Evolutionary conservation across 805 yeast species (phyloP).

Genomic region (Cyberlindnera euphorbiiphila): DNA sequence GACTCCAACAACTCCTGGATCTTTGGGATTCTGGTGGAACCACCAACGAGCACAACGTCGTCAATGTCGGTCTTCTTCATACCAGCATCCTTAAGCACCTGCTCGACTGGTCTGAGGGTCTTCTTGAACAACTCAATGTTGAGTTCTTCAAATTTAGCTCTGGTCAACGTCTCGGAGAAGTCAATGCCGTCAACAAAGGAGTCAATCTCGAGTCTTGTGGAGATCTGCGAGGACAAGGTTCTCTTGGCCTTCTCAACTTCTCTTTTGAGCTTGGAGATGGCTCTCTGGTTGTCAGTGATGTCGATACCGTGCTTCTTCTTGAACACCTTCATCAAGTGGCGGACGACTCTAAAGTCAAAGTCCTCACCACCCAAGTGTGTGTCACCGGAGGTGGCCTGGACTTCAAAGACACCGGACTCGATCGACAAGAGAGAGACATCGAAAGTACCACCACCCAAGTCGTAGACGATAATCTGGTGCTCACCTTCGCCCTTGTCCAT

Average conservation of each 20-base stretch:
- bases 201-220: slow-evolving; percentile 94
- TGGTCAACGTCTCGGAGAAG: slow-evolving; percentile 89
- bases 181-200: slow-evolving; percentile 93
- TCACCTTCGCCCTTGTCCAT: slow-evolving; percentile 78
- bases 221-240: slow-evolving; percentile 90
- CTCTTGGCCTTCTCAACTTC: slow-evolving; percentile 99
- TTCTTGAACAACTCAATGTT: slow-evolving; percentile 90
- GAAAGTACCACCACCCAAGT: slow-evolving; percentile 97
- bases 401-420: slow-evolving; percentile 91
- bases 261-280: slow-evolving; percentile 90
- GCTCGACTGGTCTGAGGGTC: slow-evolving; percentile 94
- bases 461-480: slow-evolving; percentile 87
- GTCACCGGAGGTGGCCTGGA: slow-evolving; percentile 92
- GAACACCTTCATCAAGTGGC: slow-evolving; percentile 80
- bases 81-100: slow-evolving; percentile 91
- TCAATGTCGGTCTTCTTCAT: slow-evolving; percentile 82
- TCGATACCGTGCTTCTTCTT: slow-evolving; percentile 92
- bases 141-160: slow-evolving; percentile 97
- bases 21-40: slow-evolving; percentile 99
- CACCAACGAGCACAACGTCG: slow-evolving; percentile 97
- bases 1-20: slow-evolving; percentile 90
- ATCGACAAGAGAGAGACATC: slow-evolving; percentile 86
- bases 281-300: slow-evolving; percentile 74
- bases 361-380: slow-evolving; percentile 98
- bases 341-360: slow-evolving; percentile 84